Evolutionary conservation across 768 basidiomycete genomes (phyloP), one percentile per base, ranked within the genome.

Genomic region (Trametes cubensis): DNA sequence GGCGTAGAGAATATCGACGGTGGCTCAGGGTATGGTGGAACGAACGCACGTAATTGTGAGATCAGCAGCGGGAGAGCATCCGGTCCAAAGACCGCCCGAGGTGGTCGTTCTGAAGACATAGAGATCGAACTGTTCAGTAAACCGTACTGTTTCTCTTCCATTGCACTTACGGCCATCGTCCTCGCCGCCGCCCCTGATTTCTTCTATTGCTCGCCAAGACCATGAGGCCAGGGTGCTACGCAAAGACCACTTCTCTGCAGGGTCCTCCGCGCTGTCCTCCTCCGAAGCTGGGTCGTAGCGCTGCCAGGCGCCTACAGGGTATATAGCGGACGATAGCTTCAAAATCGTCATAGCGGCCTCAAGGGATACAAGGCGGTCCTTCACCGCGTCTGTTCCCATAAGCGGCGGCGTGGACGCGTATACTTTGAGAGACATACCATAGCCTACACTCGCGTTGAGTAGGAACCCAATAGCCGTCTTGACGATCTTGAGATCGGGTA

Each of bases 381-480:
- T 88, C 58, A 92, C 86, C 45, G 88, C 81, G 67, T 92, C 92
- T 94, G 67, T 26, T 58, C 42, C 11, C 17, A 47, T 53, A 42
- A 21, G 50, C n/a, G 44, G 34, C 55, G 15, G 46, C 39, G 40
- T 8, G 49, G 25, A n/a, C 10, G 30, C 40, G 39, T 21, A 25
- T 7, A 15, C n/a, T 34, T 48, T 6, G 51, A 17, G 23, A 45
- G 18, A 73, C 83, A 55, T 66, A 91, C 93, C 90, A 71, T 85
- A 92, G 57, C 86, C 87, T 45, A 94, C 78, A 65, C 87, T 86
- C 14, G 86, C 84, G 69, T 95, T 95, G 50, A 94, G 75, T 17
- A 94, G 79, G 23, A 89, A 86, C 6, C 92, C 93, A 58, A 94
- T 82, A 2, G 89, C 82, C 7, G 90, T 92, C 70, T 87, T 85